Base-by-base conservation (phyloP, 108 stramenopile species). In the Schizochytrium sp. region DNA sequence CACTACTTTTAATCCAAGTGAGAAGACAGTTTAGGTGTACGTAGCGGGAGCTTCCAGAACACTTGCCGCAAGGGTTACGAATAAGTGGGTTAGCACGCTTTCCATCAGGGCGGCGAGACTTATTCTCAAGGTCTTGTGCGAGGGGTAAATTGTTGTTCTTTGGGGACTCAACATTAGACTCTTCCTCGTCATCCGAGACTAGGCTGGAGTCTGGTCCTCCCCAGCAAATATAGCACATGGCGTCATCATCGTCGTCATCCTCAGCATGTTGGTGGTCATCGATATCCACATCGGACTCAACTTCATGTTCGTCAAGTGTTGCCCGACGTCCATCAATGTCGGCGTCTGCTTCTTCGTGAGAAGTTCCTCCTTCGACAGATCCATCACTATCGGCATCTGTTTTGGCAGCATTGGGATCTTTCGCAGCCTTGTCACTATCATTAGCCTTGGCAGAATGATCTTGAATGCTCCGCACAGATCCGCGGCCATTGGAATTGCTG, bases 201-300 rank as follows among this genome's bases (percentile, higher is more conserved):
- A 55, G 53, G 38, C 38, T 17, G 76, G 47, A 10, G 53, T 83
- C 76, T n/a, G 53, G 50, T 10, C 76, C 76, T 13, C 76, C 76
- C 76, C 76, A 83, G 76, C 76, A 83, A 42, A 83, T 83, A 55
- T 83, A 83, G 76, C 76, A 83, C 76, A 83, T 83, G 45, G 76
- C 45, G 28, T 83, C 76, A 2, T 49, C 76, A 5, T 83, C 76
- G 76, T 83, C 73, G 7, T 83, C 76, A n/a, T 83, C 76, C n/a
- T 8, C 72, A 41, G 40, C 42, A 41, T 8, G 12, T 8, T 72
- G 38, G 41, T 72, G 5, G 72, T 72, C 72, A 7, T 83, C 76
- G 50, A 40, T 13, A 13, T 49, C 47, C n/a, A n/a, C 76, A 28
- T 7, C 76, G 28, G 76, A 83, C 8, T 55, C 53, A 53, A 13